Evolutionary conservation across 2,329 filamentous ascomycete genomes (phyloP).

Genomic region (Penicillium brevicompactum): DNA sequence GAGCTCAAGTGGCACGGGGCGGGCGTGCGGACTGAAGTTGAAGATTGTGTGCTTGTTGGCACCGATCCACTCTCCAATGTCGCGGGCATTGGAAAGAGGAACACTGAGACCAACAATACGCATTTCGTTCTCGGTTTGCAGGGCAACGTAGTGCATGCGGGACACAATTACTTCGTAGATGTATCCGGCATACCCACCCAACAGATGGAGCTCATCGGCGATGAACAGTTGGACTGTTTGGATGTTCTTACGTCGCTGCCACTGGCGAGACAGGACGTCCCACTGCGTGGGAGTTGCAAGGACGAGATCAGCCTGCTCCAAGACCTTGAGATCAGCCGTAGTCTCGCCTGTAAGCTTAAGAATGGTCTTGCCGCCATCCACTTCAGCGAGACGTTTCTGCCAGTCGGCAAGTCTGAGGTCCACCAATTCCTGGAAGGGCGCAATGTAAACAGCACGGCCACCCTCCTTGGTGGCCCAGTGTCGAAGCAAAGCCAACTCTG

Average conservation of each 20-base stretch:
- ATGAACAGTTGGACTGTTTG: slow-evolving; percentile 89
- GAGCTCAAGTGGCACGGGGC: slow-evolving; percentile 85
- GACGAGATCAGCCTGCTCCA: slow-evolving; percentile 85
- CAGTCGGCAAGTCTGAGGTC: slow-evolving; percentile 82
- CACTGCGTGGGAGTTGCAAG: slow-evolving; percentile 92
- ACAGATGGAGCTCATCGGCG: slow-evolving; percentile 90
- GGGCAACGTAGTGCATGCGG: slow-evolving; percentile 93
- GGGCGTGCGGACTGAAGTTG: slow-evolving; percentile 93
- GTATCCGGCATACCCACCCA: slow-evolving; percentile 83
- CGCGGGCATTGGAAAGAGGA: slow-evolving; percentile 86
- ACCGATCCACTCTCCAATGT: slow-evolving; percentile 97
- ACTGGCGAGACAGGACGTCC: slow-evolving; percentile 94
- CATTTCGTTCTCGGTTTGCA: slow-evolving; percentile 80
- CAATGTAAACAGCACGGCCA: slow-evolving; percentile 87
- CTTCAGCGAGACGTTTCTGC: slow-evolving; percentile 71
- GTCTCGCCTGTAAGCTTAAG: slow-evolving; percentile 94
- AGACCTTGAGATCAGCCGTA: slow-evolving; percentile 81
- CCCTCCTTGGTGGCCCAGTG: slow-evolving; percentile 76
- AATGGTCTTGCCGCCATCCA: slow-evolving; percentile 83
- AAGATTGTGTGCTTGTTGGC: slow-evolving; percentile 98
- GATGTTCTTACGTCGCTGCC: slow-evolving; percentile 95
- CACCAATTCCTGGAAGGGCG: slow-evolving; percentile 90
- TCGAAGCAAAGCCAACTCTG: slow-evolving; percentile 86
- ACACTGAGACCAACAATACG: slow-evolving; percentile 89
- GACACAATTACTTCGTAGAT: slow-evolving; percentile 97